Percentiles rank a stretch among this genome's conserved stretches.
Conservation (phyloP, 805 yeast species). For the Metschnikowia drakensbergensis region DNA sequence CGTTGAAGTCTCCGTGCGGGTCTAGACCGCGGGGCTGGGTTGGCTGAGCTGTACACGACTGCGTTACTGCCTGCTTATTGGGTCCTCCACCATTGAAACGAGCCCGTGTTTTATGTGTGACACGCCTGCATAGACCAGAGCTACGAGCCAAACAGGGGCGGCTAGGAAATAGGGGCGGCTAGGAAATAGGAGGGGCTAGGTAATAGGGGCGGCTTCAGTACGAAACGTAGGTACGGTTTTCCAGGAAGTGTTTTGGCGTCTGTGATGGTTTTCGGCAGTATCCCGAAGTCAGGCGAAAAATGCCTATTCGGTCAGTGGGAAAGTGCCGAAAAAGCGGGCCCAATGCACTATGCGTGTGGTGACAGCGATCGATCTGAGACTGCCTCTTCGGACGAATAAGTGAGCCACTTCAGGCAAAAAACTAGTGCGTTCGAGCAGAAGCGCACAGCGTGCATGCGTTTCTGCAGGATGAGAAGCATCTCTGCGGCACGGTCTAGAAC, state of each 20-base stretch:
- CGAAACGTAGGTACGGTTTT: neutral
- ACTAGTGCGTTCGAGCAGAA: neutral
- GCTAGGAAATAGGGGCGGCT: too few species aligned
- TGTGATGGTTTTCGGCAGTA: neutral
- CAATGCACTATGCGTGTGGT: neutral
- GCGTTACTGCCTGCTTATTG: neutral
- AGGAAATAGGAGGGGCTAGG: too few species aligned
- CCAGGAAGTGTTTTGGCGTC: neutral
- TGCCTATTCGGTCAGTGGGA: neutral
- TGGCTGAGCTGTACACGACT: too few species aligned
- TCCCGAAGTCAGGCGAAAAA: neutral
- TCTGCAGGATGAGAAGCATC: neutral
- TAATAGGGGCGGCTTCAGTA: too few species aligned
- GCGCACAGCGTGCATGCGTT: neutral
- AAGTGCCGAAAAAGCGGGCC: neutral
- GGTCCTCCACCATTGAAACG: neutral
- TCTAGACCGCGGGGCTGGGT: neutral
- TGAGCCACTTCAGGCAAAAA: conserved; percentile 3
- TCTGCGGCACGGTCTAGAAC: conserved; percentile 5
- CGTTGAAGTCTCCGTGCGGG: neutral
- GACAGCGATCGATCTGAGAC: conserved; percentile 1
- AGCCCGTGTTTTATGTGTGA: neutral
- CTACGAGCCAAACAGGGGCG: too few species aligned
- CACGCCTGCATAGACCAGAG: neutral
- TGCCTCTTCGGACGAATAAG: neutral